phyloP scores from a whole-genome alignment of 2,329 filamentous ascomycete genomes.

The Fusarium palustre region DNA sequence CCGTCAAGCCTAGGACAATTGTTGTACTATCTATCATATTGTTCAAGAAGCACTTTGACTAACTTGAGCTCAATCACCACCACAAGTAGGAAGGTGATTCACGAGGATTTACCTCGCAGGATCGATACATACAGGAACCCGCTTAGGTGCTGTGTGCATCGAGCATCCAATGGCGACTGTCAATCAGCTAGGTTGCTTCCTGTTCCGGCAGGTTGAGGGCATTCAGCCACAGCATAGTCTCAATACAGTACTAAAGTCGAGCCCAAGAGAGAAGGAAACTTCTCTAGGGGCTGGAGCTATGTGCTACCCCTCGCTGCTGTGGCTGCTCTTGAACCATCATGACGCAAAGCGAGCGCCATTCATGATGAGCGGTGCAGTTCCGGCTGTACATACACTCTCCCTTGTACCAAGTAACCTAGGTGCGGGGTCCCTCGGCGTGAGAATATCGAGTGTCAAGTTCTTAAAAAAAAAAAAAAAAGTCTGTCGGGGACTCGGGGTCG shows the following conservation, averaged over 20 bases:
- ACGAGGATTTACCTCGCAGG: conserved; percentile 15
- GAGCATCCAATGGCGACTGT: conserved; percentile 39
- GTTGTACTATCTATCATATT: neutral
- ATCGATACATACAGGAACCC: neutral
- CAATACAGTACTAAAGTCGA: neutral
- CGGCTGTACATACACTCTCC: neutral
- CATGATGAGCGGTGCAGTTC: neutral
- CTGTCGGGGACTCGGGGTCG: neutral
- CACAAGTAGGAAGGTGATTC: neutral
- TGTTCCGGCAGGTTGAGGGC: conserved; percentile 41
- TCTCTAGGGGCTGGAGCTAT: conserved; percentile 23
- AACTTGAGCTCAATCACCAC: neutral
- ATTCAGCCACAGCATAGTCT: conserved; percentile 34
- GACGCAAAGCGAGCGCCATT: conserved; percentile 20
- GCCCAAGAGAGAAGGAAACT: neutral
- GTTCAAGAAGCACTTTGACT: neutral
- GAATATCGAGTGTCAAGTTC: conserved; percentile 21
- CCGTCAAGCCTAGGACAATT: neutral
- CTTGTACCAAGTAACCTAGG: conserved; percentile 1
- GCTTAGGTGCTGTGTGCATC: conserved; percentile 25
- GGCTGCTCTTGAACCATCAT: conserved; percentile 14
- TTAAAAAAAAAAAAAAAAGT: conserved; percentile 8
- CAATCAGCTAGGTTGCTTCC: conserved; percentile 35
- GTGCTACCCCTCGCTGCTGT: conserved; percentile 16
- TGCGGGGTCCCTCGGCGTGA: conserved; percentile 32